phyloP scores from a whole-genome alignment of 2,329 filamentous ascomycete species.

The Alternaria viburni region DNA sequence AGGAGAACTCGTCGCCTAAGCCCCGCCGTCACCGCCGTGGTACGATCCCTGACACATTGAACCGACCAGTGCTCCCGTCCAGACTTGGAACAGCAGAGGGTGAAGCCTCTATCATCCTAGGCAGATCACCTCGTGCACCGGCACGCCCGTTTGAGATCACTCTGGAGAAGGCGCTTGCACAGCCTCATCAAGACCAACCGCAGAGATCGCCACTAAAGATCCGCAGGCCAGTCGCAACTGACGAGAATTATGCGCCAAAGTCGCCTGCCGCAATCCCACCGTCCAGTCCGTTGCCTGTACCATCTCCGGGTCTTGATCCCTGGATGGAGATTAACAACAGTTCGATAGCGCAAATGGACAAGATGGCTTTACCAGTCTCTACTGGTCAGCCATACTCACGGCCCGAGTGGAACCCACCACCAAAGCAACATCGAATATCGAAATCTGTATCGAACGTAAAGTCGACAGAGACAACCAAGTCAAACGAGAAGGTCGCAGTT shows the following conservation, averaged over 20 bases:
- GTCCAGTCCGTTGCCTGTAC: slow-evolving; percentile 42
- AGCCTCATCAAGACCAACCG: slow-evolving; percentile 13
- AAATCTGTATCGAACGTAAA: slow-evolving; percentile 23
- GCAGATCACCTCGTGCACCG: slow-evolving; percentile 22
- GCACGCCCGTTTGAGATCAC: slow-evolving; percentile 9
- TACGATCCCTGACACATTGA: slow-evolving; percentile 26
- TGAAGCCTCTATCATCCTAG: slow-evolving; percentile 29
- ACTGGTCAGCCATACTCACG: slow-evolving; percentile 35
- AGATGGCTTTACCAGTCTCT: slow-evolving; percentile 41
- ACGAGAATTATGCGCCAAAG: slow-evolving; percentile 31
- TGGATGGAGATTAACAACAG: slow-evolving; percentile 43
- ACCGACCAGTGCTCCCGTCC: slow-evolving; percentile 14
- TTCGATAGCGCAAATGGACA: slow-evolving; percentile 37
- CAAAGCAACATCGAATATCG: slow-evolving; percentile 24
- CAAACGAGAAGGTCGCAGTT: slow-evolving; percentile 1
- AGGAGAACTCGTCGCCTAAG: slow-evolving; percentile 42
- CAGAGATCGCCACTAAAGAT: slow-evolving; percentile 28
- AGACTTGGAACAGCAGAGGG: slow-evolving; percentile 25
- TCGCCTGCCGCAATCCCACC: slow-evolving; percentile 21
- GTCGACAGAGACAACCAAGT: slow-evolving; percentile 6
- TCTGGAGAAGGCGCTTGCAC: slow-evolving; percentile 15
- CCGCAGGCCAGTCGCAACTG: slow-evolving; percentile 23
- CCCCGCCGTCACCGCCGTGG: slow-evolving; percentile 29
- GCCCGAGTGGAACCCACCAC: slow-evolving; percentile 28
- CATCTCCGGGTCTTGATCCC: slow-evolving; percentile 36